A percentile compares a stretch with the other conserved stretches of the same genome.
These are phyloP conservation scores for Apophysomyces trapeziformis DNA, from an alignment of 371 early-diverging fungal genomes.

Conservation along the genomic window DNA sequence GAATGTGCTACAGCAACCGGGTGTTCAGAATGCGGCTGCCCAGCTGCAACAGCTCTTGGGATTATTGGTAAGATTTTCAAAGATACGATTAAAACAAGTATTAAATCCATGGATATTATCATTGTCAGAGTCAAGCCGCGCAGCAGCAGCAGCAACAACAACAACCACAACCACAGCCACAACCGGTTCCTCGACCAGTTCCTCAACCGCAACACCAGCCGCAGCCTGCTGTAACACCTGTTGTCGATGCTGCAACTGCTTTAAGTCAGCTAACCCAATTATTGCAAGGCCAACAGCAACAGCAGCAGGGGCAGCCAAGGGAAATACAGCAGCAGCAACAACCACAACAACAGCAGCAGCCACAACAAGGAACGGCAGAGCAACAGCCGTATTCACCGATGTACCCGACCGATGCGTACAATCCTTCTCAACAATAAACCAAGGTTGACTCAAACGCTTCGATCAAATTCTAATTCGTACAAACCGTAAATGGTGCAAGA, in stretches of 20 bases:
- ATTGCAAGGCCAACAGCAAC: constrained; percentile 29
- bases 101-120: neutral
- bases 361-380: neutral
- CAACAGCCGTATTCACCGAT: neutral
- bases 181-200: neutral
- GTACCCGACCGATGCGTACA: neutral
- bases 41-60: constrained; percentile 26
- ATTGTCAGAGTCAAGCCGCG: constrained; percentile 19
- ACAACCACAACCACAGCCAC: constrained; percentile 5
- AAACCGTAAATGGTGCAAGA: too few species aligned
- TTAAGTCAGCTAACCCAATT: constrained; percentile 25
- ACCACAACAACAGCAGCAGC: neutral
- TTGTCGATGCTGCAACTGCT: constrained; percentile 8
- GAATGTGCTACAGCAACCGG: neutral
- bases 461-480: neutral
- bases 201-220: constrained; percentile 11
- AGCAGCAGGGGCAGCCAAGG: constrained; percentile 14
- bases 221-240: constrained; percentile 11
- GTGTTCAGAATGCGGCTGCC: constrained; percentile 16
- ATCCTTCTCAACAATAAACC: constrained; percentile 3
- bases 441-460: neutral
- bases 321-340: neutral
- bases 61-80: constrained; percentile 18
- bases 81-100: too few species aligned
- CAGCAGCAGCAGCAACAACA: constrained; percentile 25